Percentiles rank a stretch among this genome's conserved stretches.
phyloP scores from a whole-genome alignment of 2,329 filamentous ascomycete species.

The Fusarium stilboides region DNA sequence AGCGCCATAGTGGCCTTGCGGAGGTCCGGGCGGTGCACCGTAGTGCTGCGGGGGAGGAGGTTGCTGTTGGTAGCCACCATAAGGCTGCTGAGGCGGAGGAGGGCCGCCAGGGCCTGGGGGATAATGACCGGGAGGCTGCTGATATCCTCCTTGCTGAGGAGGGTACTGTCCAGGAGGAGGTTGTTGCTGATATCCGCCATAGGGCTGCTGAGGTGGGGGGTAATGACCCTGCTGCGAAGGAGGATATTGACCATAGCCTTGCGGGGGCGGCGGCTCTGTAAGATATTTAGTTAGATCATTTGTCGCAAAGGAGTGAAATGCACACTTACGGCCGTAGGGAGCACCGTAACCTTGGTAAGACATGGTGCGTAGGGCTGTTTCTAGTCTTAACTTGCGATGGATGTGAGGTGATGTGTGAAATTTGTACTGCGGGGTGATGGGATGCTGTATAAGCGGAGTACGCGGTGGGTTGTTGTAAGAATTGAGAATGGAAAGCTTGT shows the following conservation, averaged over 20 bases:
- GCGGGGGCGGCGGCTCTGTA: constrained; percentile 52
- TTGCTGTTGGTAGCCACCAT: constrained; percentile 54
- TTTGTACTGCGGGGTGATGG: constrained; percentile 27
- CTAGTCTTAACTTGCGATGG: background rate
- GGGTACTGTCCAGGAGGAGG: constrained; percentile 52
- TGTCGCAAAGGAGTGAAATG: constrained; percentile 3
- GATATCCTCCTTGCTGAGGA: constrained; percentile 54
- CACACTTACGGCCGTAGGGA: constrained; percentile 56
- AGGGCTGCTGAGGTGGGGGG: constrained; percentile 47
- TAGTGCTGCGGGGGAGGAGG: constrained; percentile 53
- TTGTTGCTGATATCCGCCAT: constrained; percentile 57
- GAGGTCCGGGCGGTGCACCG: constrained; percentile 51
- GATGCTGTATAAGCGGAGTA: constrained; percentile 21
- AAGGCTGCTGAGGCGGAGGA: constrained; percentile 50
- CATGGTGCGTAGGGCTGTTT: constrained; percentile 50
- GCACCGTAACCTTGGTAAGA: constrained; percentile 56
- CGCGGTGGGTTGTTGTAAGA: constrained; percentile 5
- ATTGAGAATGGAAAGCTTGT: constrained; percentile 15
- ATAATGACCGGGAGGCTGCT: constrained; percentile 53
- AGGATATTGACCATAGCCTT: constrained; percentile 59
- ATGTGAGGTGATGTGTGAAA: constrained; percentile 12
- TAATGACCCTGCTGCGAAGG: constrained; percentile 52
- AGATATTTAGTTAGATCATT: constrained; percentile 26
- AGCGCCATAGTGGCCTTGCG: constrained; percentile 58
- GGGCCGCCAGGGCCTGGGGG: constrained; percentile 52